phyloP scores from a whole-genome alignment of 768 basidiomycete species.

The Trametes cinnabarina region DNA sequence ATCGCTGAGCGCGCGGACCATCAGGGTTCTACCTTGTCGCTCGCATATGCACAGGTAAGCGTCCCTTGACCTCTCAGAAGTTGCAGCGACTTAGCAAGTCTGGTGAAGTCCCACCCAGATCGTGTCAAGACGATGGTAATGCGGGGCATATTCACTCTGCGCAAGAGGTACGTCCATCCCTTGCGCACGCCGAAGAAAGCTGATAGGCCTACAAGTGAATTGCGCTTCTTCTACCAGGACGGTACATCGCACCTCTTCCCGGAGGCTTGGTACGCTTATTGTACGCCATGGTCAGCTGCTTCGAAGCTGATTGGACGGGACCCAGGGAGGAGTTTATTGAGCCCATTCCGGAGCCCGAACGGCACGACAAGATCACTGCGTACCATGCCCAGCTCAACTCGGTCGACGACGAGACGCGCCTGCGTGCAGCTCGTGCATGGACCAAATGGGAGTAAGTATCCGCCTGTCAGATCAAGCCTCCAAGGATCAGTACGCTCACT shows the following conservation, averaged over 20 bases:
- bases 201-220: slow-evolving; percentile 46
- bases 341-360: slow-evolving; percentile 77
- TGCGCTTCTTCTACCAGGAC: slow-evolving; percentile 91
- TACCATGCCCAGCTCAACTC: slow-evolving; percentile 82
- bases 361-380: slow-evolving; percentile 76
- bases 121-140: slow-evolving; percentile 77
- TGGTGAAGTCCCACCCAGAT: slow-evolving; percentile 68
- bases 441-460: slow-evolving; percentile 84
- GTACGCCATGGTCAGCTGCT: neutral
- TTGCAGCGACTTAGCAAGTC: no score
- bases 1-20: neutral
- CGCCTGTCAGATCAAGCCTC: neutral
- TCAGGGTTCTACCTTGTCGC: slow-evolving; percentile 81
- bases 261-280: slow-evolving; percentile 68
- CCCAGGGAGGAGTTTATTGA: slow-evolving; percentile 79
- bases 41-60: slow-evolving; percentile 80
- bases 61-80: no score
- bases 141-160: slow-evolving; percentile 85
- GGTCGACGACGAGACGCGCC: slow-evolving; percentile 59
- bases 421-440: slow-evolving; percentile 82
- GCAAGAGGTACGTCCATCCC: slow-evolving; percentile 53
- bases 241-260: slow-evolving; percentile 82
- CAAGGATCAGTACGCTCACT: neutral
- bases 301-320: neutral
- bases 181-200: no score